Evolutionary conservation across 2,329 filamentous ascomycete species (phyloP), one percentile per base, ranked within the genome.

Genomic region (Lomentospora prolificans): DNA sequence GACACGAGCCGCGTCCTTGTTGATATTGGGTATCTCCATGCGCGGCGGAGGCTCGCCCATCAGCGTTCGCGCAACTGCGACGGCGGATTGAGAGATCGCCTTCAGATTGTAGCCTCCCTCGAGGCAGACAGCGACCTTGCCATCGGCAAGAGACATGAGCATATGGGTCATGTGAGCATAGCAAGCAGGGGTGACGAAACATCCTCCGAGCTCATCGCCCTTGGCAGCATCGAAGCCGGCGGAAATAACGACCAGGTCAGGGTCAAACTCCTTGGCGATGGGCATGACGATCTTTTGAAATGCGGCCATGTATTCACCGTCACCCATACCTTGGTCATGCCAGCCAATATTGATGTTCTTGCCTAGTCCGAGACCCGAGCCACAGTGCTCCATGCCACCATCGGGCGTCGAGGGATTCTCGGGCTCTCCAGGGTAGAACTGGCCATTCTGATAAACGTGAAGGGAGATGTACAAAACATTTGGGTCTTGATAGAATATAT

Each of bases 141-240:
- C 94, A 48, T 85, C 79, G 0, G 94, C 92, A 19, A 99, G 77
- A 2, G 89, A 90, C 91, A 96, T 97, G 51, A 99, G 81, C 92
- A 97, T 96, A 66, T 96, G 90, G 14, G 94, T 97, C 94, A 99
- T 97, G 66, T 99, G 92, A 12, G 91, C 89, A 67, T 97, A 99
- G 66, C 94, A 95, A 3, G 84, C 73, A 0, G 94, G 94, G 1
- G 90, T 87, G 4, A 99, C 94, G 65, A 90, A 92, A 67, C 94
- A 99, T 30, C 88, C 90, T 53, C 94, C 94, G 1, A 99, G 79
- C 65, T 94, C 86, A 68, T 99, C 94, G 10, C 94, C 94, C 60
- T 88, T 89, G 0, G 94, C 94, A 14, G 94, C 94, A 68, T 99
- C 94, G 63, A 99, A 99, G 0, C 94, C 94, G 44, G 94, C 90